Base-by-base conservation (phyloP, 164 flowering plant genomes). In the Euptelea pleiosperma region DNA sequence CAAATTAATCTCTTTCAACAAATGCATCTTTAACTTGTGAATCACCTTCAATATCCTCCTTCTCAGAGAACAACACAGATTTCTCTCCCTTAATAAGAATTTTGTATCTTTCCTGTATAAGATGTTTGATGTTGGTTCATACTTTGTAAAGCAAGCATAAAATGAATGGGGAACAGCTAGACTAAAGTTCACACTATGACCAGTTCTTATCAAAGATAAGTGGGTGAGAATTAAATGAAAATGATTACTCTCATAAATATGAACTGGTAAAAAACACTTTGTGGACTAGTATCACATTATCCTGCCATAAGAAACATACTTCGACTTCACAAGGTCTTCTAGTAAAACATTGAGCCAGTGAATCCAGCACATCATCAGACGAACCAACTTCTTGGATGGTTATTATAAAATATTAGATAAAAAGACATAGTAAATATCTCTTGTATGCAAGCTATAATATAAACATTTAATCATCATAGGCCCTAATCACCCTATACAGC, bases 81-180 rank as follows among this genome's bases (percentile, higher is more conserved):
- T 74, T 69, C 34, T 75, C 80, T 51, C 67, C 76, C 71, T 77
- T 72, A 21, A 33, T 26, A 64, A 86, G 81, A 66, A 55, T 54
- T 64, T 87, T 93, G 54, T 77, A 82, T 82, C 96, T 91, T 76
- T 81, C 96, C 97, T 91, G 97, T 81, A 85, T 77, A 86, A 85
- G 86, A 91, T 75, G 83, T 86, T 89, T n/a, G n/a, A n/a, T n/a
- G n/a, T n/a, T n/a, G n/a, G n/a, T n/a, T n/a, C n/a, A n/a, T n/a
- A n/a, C n/a, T n/a, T n/a, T n/a, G n/a, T n/a, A n/a, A n/a, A n/a
- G n/a, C n/a, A n/a, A n/a, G n/a, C n/a, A n/a, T n/a, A n/a, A n/a
- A n/a, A n/a, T n/a, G n/a, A n/a, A n/a, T n/a, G n/a, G n/a, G n/a
- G n/a, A n/a, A n/a, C n/a, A n/a, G n/a, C n/a, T n/a, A n/a, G n/a